A percentile compares a stretch with the other conserved stretches of the same genome.
phyloP scores from a whole-genome alignment of 768 basidiomycete genomes.

The Termitomyces sp. region DNA sequence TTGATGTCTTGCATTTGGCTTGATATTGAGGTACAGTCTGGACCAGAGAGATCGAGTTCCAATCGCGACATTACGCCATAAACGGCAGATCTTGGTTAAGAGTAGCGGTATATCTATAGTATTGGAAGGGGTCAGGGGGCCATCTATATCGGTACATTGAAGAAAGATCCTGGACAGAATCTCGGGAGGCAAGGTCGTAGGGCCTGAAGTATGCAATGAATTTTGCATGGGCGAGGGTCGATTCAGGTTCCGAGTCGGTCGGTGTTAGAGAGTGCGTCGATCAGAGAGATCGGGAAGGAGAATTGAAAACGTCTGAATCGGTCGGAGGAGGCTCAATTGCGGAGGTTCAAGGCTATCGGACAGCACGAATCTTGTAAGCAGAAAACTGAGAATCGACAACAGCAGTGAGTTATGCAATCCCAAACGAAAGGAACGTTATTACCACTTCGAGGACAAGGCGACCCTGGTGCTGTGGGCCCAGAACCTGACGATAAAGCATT shows the following conservation, averaged over 20 bases:
- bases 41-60: slow-evolving; percentile 36
- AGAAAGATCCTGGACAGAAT: slow-evolving; percentile 38
- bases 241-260: not conserved
- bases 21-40: slow-evolving; percentile 26
- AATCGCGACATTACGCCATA: slow-evolving; percentile 36
- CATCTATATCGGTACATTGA: slow-evolving; percentile 27
- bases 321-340: not conserved
- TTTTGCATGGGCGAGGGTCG: slow-evolving; percentile 6
- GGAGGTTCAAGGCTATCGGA: slow-evolving; percentile 2
- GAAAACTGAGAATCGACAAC: not conserved
- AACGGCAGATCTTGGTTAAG: slow-evolving; percentile 32
- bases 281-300: slow-evolving; percentile 11
- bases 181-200: slow-evolving; percentile 27
- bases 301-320: not conserved
- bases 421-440: slow-evolving; percentile 14
- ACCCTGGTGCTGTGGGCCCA: not conserved
- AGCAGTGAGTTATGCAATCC: slow-evolving; percentile 6
- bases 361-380: slow-evolving; percentile 11
- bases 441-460: slow-evolving; percentile 14
- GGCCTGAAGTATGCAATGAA: slow-evolving; percentile 1
- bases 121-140: slow-evolving; percentile 26
- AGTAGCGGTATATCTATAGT: slow-evolving; percentile 34
- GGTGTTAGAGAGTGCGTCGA: slow-evolving; percentile 8
- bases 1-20: slow-evolving; percentile 15
- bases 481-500: slow-evolving; percentile 1